Evolutionary conservation across 1,284 basidiomycete genomes (phyloP).

Genomic region (Vanrija humicola): DNA sequence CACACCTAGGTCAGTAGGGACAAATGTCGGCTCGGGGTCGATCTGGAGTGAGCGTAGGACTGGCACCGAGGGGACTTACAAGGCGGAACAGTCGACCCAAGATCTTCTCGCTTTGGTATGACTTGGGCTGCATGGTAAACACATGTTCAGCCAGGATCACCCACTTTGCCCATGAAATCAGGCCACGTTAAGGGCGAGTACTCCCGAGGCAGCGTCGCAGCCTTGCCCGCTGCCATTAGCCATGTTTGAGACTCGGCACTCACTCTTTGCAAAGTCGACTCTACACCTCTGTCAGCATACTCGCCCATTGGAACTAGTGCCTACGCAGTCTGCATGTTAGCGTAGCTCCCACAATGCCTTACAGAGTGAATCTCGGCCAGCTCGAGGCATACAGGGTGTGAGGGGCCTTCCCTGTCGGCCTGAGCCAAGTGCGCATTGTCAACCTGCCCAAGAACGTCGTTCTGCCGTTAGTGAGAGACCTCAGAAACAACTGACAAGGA

Average conservation of each 20-base stretch:
- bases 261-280: conserved; percentile 50
- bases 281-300: conserved; percentile 7
- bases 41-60: conserved; percentile 19
- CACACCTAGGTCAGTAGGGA: conserved; percentile 27
- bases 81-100: conserved; percentile 43
- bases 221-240: conserved; percentile 34
- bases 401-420: conserved; percentile 27
- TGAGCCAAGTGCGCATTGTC: conserved; percentile 45
- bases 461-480: conserved; percentile 12
- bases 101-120: conserved; percentile 34
- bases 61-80: conserved; percentile 14
- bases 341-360: conserved; percentile 6
- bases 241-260: background rate
- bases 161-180: conserved; percentile 48
- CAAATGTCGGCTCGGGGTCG: conserved; percentile 31
- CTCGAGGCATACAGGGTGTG: conserved; percentile 18
- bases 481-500: conserved; percentile 21
- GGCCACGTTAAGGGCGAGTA: conserved; percentile 41
- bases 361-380: conserved; percentile 41
- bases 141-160: conserved; percentile 19
- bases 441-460: conserved; percentile 46
- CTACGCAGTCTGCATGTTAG: conserved; percentile 37
- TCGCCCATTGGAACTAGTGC: conserved; percentile 1
- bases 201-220: conserved; percentile 29
- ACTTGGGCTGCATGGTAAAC: background rate